Base-by-base conservation (phyloP, 148 eudicot species). In the Pouteria glomerata region DNA sequence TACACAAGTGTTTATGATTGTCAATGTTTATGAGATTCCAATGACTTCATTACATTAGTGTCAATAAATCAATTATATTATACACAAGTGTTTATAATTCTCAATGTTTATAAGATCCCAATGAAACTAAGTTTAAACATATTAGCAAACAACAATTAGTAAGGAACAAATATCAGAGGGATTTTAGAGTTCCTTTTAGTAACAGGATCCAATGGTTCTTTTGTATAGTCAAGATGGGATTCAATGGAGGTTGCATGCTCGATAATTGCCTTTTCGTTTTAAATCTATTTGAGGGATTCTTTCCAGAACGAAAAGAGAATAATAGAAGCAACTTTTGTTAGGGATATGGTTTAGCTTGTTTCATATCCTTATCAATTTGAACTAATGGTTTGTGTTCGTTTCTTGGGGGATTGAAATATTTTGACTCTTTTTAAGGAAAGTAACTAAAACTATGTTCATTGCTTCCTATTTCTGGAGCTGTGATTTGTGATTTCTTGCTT, bases 401-500 rank as follows among this genome's bases (percentile, higher is more conserved):
- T 41, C n/a, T 31, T 33, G 56, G n/a, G n/a, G n/a, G n/a, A n/a
- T n/a, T n/a, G n/a, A n/a, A 44, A 44, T 23, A 23, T 6, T 18
- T 0, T 0, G 48, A 29, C 30, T 66, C 16, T 48, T 48, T 8
- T 3, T 41, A 66, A 57, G 24, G 16, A n/a, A n/a, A n/a, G 37
- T 42, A 64, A 21, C 5, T 18, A 66, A 48, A 47, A 18, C 26
- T 23, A 42, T 66, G 57, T 48, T 64, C 26, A 4, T 48, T 66
- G 56, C 37, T 66, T 66, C 30, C 14, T 67, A 26, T n/a, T 30
- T 31, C 41, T 34, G 47, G 21, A 68, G 47, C 10, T 68, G 51
- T 13, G 26, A 13, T 78, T 8, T 41, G 18, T 74, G 47, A 27
- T 71, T 68, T 69, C 30, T 67, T 78, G 56, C 71, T 35, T 76